Conservation (phyloP, 2,329 filamentous ascomycete genomes). For the Plectosphaerella plurivora region DNA sequence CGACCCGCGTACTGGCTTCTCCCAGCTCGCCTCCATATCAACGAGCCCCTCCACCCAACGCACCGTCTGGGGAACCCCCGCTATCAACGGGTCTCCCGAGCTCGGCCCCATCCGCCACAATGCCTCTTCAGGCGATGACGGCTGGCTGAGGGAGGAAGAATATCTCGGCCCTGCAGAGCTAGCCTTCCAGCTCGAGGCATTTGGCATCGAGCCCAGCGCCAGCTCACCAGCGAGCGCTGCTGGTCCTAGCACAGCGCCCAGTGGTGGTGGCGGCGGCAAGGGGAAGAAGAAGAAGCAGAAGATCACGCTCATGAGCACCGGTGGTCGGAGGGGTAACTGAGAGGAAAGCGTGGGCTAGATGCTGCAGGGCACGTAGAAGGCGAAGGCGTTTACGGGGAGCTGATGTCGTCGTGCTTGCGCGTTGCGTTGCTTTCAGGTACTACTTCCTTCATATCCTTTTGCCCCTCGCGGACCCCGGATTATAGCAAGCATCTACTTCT, state of each 20-base stretch:
- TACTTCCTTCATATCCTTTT: no score
- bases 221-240: slow-evolving; percentile 6
- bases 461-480: no score
- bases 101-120: slow-evolving; percentile 28
- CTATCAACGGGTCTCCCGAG: slow-evolving; percentile 57
- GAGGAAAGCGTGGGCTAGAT: neutral
- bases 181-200: slow-evolving; percentile 53
- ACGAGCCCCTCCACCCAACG: slow-evolving; percentile 72
- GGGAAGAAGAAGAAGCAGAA: slow-evolving; percentile 71
- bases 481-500: no score
- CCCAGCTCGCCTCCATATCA: slow-evolving; percentile 69
- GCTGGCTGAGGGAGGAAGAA: slow-evolving; percentile 80
- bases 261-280: slow-evolving; percentile 28
- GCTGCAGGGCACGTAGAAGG: neutral
- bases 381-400: no score
- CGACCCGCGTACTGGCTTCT: slow-evolving; percentile 57
- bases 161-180: slow-evolving; percentile 61
- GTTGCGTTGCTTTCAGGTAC: no score
- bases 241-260: slow-evolving; percentile 9
- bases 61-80: slow-evolving; percentile 91
- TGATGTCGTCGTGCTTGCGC: no score
- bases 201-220: slow-evolving; percentile 28
- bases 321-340: slow-evolving; percentile 43
- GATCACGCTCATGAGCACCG: slow-evolving; percentile 68
- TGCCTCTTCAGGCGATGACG: slow-evolving; percentile 55